Evolutionary conservation across 2,329 filamentous ascomycete species (phyloP).

Genomic region (Claviceps paspali): DNA sequence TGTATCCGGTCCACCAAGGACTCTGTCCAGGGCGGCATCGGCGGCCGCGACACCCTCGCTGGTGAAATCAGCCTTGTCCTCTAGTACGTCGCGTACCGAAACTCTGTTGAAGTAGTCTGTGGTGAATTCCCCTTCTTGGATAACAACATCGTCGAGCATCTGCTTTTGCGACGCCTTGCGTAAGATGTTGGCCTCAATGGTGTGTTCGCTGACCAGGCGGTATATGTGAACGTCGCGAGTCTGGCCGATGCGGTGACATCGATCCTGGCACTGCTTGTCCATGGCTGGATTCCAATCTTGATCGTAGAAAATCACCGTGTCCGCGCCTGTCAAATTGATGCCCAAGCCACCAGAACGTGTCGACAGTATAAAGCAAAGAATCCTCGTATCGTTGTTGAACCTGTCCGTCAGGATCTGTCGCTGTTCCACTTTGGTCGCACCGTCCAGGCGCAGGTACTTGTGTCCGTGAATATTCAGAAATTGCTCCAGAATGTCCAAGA

Average conservation of each 20-base stretch:
- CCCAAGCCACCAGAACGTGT: slow-evolving; percentile 87
- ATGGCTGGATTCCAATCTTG: slow-evolving; percentile 99
- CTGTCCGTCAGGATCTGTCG: slow-evolving; percentile 89
- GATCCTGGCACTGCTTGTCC: slow-evolving; percentile 98
- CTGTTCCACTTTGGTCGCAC: slow-evolving; percentile 91
- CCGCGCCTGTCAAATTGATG: slow-evolving; percentile 91
- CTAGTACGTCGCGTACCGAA: slow-evolving; percentile 54
- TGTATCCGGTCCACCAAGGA: slow-evolving; percentile 53
- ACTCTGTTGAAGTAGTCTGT: slow-evolving; percentile 87
- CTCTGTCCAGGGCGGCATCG: slow-evolving; percentile 70
- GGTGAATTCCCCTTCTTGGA: slow-evolving; percentile 95
- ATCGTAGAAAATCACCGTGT: slow-evolving; percentile 98
- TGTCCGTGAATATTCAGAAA: slow-evolving; percentile 97
- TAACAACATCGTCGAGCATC: slow-evolving; percentile 94
- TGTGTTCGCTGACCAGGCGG: slow-evolving; percentile 81
- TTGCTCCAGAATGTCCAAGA: slow-evolving; percentile 90
- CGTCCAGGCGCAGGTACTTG: slow-evolving; percentile 90
- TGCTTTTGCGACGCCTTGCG: slow-evolving; percentile 95
- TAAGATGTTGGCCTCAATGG: slow-evolving; percentile 94
- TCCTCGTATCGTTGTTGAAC: slow-evolving; percentile 89
- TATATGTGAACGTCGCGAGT: slow-evolving; percentile 97
- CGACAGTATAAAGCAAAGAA: slow-evolving; percentile 88
- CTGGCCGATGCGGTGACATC: slow-evolving; percentile 92
- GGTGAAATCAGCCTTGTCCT: slow-evolving; percentile 36
- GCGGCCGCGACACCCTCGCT: slow-evolving; percentile 49